Conservation (phyloP, 108 stramenopile genomes). For the Skeletonema potamos region DNA sequence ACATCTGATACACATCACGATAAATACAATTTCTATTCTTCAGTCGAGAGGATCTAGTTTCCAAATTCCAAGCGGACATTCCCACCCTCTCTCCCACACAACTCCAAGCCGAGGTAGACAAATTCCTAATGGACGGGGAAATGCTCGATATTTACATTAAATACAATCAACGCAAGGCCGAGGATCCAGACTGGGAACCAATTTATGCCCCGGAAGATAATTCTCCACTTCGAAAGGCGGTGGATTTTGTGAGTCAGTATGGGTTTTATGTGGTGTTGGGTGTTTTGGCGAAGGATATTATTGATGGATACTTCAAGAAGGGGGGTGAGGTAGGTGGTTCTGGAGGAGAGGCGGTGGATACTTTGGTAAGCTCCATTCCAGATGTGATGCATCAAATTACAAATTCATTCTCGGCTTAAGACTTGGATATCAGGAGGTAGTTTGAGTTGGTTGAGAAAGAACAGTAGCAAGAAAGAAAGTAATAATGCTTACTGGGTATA, state of each 20-base stretch:
- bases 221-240: constrained; percentile 11
- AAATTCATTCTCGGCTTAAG: background rate
- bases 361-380: background rate
- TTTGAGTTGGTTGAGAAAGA: background rate
- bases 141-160: constrained; percentile 70
- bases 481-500: too few relatives aligned
- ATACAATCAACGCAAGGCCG: constrained; percentile 59
- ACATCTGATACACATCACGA: too few relatives aligned
- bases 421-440: background rate
- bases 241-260: constrained; percentile 34
- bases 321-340: background rate
- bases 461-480: too few relatives aligned
- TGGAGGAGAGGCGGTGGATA: background rate
- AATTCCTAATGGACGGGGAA: constrained; percentile 80
- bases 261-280: constrained; percentile 35
- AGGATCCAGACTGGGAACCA: constrained; percentile 59
- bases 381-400: background rate
- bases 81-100: constrained; percentile 40
- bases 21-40: constrained; percentile 1
- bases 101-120: constrained; percentile 60
- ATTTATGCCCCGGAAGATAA: constrained; percentile 24
- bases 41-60: constrained; percentile 67
- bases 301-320: constrained; percentile 1
- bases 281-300: constrained; percentile 36
- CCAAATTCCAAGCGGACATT: constrained; percentile 68